phyloP scores from a whole-genome alignment of 768 basidiomycete genomes.

The Mycena indigotica region DNA sequence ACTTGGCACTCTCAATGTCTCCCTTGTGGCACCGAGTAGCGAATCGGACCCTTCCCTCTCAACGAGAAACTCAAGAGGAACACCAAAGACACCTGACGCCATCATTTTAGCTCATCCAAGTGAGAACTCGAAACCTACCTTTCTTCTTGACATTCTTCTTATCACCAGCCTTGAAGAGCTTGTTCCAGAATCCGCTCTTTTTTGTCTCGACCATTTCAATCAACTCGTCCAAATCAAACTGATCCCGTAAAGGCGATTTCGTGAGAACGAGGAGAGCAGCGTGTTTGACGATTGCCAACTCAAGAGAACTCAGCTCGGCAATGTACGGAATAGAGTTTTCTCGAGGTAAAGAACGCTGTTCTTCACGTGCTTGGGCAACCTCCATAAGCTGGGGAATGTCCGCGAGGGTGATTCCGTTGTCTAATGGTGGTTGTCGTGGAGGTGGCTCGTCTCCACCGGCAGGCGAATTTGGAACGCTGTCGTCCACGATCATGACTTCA shows the following conservation, averaged over 20 bases:
- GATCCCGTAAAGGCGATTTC: conserved; percentile 75
- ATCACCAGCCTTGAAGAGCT: conserved; percentile 87
- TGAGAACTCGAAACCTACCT: conserved; percentile 44
- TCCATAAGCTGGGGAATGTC: conserved; percentile 94
- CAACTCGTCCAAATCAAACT: conserved; percentile 90
- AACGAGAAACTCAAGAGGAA: conserved; percentile 90
- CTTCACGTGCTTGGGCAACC: conserved; percentile 86
- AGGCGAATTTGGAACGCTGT: conserved; percentile 73
- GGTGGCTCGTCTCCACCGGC: conserved; percentile 51
- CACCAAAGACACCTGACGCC: conserved; percentile 90
- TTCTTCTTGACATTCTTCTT: conserved; percentile 93
- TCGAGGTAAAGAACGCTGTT: conserved; percentile 79
- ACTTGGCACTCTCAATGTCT: conserved; percentile 86
- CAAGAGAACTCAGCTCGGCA: conserved; percentile 80
- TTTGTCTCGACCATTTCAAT: conserved; percentile 90
- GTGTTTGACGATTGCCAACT: conserved; percentile 90
- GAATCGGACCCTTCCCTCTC: conserved; percentile 97
- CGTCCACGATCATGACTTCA: conserved; percentile 87
- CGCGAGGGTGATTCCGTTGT: conserved; percentile 88
- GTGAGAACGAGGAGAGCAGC: conserved; percentile 81
- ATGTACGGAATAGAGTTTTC: conserved; percentile 81
- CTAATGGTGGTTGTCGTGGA: conserved; percentile 41
- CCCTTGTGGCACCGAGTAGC: conserved; percentile 83
- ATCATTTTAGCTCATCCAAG: neutral
- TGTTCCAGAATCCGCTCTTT: conserved; percentile 95